Conservation (phyloP, 2,329 filamentous ascomycete genomes). For the Stachybotrys chlorohalonatus region DNA sequence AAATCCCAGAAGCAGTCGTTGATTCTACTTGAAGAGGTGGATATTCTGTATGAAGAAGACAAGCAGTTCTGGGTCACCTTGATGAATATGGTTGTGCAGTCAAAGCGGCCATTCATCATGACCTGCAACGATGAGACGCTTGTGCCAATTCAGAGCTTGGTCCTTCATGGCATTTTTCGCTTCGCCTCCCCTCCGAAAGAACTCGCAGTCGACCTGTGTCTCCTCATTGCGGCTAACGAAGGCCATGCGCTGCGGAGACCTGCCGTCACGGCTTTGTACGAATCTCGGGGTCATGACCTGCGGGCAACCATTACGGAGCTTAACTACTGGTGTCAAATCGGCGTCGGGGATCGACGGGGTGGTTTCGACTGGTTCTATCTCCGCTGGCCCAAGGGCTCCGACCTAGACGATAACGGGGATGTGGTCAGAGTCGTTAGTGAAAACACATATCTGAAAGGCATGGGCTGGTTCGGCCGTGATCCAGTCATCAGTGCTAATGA, state of each 20-base stretch:
- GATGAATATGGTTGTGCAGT: constrained; percentile 66
- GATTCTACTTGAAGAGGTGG: constrained; percentile 88
- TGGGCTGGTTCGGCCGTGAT: constrained; percentile 69
- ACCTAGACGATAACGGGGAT: constrained; percentile 58
- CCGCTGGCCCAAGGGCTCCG: constrained; percentile 63
- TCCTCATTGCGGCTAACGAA: constrained; percentile 78
- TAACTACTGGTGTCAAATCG: constrained; percentile 96
- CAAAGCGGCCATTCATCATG: constrained; percentile 86
- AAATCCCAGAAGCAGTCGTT: constrained; percentile 81
- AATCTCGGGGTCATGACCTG: constrained; percentile 60
- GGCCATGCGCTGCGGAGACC: constrained; percentile 68
- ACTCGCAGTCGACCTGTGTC: constrained; percentile 68
- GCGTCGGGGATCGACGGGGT: constrained; percentile 77
- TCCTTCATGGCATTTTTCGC: constrained; percentile 77
- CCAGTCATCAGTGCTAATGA: constrained; percentile 26
- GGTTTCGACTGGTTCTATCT: constrained; percentile 86
- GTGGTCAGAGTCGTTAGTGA: constrained; percentile 72
- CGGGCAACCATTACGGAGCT: constrained; percentile 76
- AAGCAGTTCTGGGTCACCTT: constrained; percentile 90
- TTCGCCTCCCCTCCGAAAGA: constrained; percentile 58
- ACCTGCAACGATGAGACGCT: constrained; percentile 89
- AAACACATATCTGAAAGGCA: constrained; percentile 65
- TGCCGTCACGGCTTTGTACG: constrained; percentile 62
- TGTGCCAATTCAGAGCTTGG: constrained; percentile 66
- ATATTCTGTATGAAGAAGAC: constrained; percentile 90